Conservation (phyloP, 2,329 filamentous ascomycete genomes). For the Alternaria tenuissima region DNA sequence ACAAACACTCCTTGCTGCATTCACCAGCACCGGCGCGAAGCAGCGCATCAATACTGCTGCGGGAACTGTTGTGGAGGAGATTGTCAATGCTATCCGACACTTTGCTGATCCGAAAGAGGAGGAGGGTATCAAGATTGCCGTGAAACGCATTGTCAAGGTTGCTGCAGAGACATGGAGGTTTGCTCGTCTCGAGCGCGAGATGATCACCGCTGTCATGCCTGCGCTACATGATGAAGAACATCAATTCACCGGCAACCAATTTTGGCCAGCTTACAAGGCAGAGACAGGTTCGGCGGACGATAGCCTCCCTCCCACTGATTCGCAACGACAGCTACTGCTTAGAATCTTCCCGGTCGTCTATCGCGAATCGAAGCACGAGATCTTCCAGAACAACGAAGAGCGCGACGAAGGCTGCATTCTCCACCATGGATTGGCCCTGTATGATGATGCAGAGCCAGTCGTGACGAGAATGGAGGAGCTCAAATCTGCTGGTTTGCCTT, state of each 20-base stretch:
- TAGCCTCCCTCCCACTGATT: constrained; percentile 35
- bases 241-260: constrained; percentile 41
- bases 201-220: constrained; percentile 62
- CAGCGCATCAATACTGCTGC: constrained; percentile 65
- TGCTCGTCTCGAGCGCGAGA: constrained; percentile 64
- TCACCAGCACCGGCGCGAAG: constrained; percentile 65
- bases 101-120: constrained; percentile 62
- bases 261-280: constrained; percentile 48
- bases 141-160: constrained; percentile 65
- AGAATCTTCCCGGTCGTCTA: constrained; percentile 62
- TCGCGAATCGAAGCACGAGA: constrained; percentile 60
- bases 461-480: constrained; percentile 46
- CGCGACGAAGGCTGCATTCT: constrained; percentile 60
- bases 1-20: constrained; percentile 65
- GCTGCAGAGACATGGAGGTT: constrained; percentile 67
- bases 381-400: constrained; percentile 54
- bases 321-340: constrained; percentile 56
- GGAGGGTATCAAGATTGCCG: constrained; percentile 59
- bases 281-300: constrained; percentile 43
- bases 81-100: constrained; percentile 62
- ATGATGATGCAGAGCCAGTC: constrained; percentile 55
- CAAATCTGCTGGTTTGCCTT: constrained; percentile 50
- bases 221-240: constrained; percentile 44
- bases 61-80: constrained; percentile 64
- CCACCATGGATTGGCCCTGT: constrained; percentile 59